These are phyloP conservation scores for Arthrobotrys sinensis DNA, from an alignment of 2,329 filamentous ascomycete species.

Conservation along the genomic window DNA sequence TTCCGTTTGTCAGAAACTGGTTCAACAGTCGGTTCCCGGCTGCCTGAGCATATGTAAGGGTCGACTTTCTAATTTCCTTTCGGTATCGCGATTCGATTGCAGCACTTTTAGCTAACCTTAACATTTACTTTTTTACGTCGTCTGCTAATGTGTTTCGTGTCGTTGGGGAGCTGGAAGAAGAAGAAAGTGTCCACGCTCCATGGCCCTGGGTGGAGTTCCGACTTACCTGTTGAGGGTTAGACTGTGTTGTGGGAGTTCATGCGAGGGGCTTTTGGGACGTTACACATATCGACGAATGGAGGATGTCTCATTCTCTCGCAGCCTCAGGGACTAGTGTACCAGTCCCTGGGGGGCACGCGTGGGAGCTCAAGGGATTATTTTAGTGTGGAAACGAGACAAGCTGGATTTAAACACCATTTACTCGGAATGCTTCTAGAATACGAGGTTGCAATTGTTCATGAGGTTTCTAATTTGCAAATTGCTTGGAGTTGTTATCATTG, in stretches of 20 bases:
- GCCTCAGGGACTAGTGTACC: conserved; percentile 1
- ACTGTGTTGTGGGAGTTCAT: conserved; percentile 10
- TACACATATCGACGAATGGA: conserved; percentile 12
- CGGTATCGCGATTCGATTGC: background rate
- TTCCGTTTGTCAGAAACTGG: conserved; percentile 24
- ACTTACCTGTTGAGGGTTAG: conserved; percentile 21
- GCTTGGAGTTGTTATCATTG: background rate
- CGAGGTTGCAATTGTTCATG: background rate
- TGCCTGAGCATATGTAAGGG: conserved; percentile 6
- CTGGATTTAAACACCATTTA: background rate
- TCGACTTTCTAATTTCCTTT: background rate
- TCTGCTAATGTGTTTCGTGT: background rate
- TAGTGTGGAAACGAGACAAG: conserved; percentile 17
- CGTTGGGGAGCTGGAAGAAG: background rate
- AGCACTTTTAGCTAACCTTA: background rate
- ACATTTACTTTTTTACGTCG: conserved; percentile 2
- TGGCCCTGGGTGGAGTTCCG: background rate
- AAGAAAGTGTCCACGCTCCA: background rate
- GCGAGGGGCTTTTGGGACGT: conserved; percentile 19
- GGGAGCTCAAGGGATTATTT: conserved; percentile 2
- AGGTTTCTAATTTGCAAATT: background rate
- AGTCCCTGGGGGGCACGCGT: too few relatives aligned
- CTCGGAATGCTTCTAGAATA: conserved; percentile 8
- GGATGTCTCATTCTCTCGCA: conserved; percentile 27
- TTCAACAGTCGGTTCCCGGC: conserved; percentile 13